A percentile compares a stretch with the other conserved stretches of the same genome.
These are phyloP conservation scores for Lactarius indigo DNA, from an alignment of 768 basidiomycete species.

Conservation along the genomic window DNA sequence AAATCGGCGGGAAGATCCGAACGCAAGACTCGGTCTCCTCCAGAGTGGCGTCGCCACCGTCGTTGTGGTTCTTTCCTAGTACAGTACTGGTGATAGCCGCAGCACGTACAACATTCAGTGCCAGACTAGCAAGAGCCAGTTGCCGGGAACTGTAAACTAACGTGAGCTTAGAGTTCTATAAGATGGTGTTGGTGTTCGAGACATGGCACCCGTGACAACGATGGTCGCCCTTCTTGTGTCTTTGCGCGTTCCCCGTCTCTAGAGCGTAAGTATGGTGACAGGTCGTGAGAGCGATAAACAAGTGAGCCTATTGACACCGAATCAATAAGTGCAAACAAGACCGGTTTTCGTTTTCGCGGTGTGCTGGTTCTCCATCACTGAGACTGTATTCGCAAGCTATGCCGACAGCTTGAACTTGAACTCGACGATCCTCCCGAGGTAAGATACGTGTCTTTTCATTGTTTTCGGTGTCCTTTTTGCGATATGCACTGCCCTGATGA, in stretches of 20 bases:
- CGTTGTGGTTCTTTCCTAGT: conserved; percentile 74
- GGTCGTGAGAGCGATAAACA: background rate
- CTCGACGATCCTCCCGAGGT: background rate
- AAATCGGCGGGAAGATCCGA: conserved; percentile 72
- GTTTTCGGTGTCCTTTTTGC: background rate
- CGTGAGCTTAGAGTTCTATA: conserved; percentile 26
- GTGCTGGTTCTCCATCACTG: background rate
- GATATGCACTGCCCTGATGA: conserved; percentile 44
- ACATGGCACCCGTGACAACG: conserved; percentile 46
- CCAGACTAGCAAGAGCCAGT: conserved; percentile 45
- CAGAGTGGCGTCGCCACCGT: conserved; percentile 81
- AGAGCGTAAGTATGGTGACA: conserved; percentile 55
- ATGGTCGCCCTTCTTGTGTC: conserved; percentile 70
- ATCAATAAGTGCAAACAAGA: background rate
- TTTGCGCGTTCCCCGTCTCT: conserved; percentile 84
- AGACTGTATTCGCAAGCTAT: background rate
- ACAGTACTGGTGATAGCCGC: conserved; percentile 81
- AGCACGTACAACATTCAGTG: conserved; percentile 69
- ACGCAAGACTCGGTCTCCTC: conserved; percentile 61
- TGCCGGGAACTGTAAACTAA: background rate
- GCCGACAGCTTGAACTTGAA: background rate
- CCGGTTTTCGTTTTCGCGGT: conserved; percentile 26
- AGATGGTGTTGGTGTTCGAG: conserved; percentile 33
- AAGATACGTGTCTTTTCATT: background rate
- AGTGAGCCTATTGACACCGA: background rate